A percentile compares a stretch with the other conserved stretches of the same genome.
These are phyloP conservation scores for Umbelopsis sp. DNA, from an alignment of 371 early-diverging fungal genomes.

Conservation along the genomic window DNA sequence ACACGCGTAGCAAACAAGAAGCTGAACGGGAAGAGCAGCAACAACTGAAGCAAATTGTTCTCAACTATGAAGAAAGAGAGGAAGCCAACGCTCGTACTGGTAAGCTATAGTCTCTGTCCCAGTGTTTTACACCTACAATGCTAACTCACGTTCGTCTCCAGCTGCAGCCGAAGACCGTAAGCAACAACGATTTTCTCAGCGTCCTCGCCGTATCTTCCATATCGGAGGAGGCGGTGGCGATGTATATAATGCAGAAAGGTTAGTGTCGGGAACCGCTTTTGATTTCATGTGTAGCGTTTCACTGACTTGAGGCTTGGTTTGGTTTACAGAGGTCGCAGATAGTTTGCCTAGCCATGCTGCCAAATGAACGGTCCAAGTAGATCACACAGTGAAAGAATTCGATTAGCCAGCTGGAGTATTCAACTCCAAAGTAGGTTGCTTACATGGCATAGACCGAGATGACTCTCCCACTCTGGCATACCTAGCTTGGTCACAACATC, in stretches of 20 bases:
- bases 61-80: conserved; percentile 89
- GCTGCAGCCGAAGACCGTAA: conserved; percentile 43
- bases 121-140: background rate
- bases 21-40: conserved; percentile 87
- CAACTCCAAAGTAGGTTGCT: no score
- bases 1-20: conserved; percentile 82
- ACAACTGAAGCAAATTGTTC: conserved; percentile 88
- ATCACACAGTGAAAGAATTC: no score
- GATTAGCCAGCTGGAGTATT: no score
- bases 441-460: no score
- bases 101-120: conserved; percentile 20
- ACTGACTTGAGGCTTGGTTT: background rate
- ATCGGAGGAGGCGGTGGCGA: conserved; percentile 46
- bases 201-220: conserved; percentile 42
- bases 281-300: background rate
- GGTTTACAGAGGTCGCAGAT: conserved; percentile 17
- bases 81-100: conserved; percentile 65
- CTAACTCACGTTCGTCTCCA: conserved; percentile 21
- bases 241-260: conserved; percentile 30
- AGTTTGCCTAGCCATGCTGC: background rate
- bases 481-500: no score
- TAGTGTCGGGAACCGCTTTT: background rate
- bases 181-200: conserved; percentile 30
- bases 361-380: no score
- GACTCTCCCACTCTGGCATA: no score